Percentiles rank a stretch among this genome's conserved stretches.
These are phyloP conservation scores for Pseudodiploospora longispora DNA, from an alignment of 2,329 filamentous ascomycete species.

Conservation along the genomic window DNA sequence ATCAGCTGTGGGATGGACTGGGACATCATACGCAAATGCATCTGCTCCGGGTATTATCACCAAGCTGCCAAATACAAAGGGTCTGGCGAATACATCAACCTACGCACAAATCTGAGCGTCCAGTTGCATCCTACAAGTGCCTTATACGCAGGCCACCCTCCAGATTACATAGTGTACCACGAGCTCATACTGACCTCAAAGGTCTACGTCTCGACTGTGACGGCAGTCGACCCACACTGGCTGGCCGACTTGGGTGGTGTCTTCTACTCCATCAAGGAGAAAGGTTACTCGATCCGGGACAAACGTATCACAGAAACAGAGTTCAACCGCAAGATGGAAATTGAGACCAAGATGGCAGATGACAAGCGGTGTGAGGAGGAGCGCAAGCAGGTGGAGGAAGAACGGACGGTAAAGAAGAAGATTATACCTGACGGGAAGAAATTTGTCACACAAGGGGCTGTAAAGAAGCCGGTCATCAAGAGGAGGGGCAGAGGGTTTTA, in stretches of 20 bases:
- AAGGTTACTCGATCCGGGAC: conserved; percentile 83
- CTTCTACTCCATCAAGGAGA: conserved; percentile 96
- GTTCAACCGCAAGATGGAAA: conserved; percentile 88
- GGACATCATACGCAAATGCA: conserved; percentile 91
- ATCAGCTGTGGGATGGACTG: conserved; percentile 91
- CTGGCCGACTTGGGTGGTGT: conserved; percentile 92
- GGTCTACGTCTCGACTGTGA: conserved; percentile 97
- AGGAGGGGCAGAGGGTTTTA: conserved; percentile 47
- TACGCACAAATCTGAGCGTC: conserved; percentile 88
- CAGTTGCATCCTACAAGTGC: conserved; percentile 92
- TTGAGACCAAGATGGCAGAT: conserved; percentile 84
- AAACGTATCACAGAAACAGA: conserved; percentile 84
- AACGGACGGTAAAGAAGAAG: conserved; percentile 33
- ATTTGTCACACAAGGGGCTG: conserved; percentile 52
- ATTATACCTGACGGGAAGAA: conserved; percentile 38
- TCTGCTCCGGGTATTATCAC: conserved; percentile 96
- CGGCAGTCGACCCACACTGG: conserved; percentile 93
- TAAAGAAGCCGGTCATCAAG: conserved; percentile 53
- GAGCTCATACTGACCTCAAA: conserved; percentile 94
- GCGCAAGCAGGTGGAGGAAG: conserved; percentile 41
- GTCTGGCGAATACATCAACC: conserved; percentile 93
- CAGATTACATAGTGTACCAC: conserved; percentile 97
- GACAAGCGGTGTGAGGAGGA: conserved; percentile 65
- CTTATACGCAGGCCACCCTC: conserved; percentile 88
- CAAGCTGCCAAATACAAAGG: conserved; percentile 95